phyloP scores from a whole-genome alignment of 2,329 filamentous ascomycete genomes.

The Colletotrichum graminicola region DNA sequence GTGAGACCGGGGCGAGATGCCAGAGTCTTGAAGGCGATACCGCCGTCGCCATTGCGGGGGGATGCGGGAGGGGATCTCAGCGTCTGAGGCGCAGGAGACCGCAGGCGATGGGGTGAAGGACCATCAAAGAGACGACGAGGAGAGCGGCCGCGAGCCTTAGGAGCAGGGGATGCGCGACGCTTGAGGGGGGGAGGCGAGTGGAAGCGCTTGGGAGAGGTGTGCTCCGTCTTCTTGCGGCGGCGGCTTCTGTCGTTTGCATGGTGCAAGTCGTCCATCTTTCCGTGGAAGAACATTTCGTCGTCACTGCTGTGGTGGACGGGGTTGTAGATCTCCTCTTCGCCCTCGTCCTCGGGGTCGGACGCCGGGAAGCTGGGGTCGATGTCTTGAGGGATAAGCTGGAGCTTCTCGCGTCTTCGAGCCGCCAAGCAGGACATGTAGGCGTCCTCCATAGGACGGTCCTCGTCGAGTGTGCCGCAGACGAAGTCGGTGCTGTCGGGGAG shows the following conservation, averaged over 20 bases:
- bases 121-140: slow-evolving; percentile 72
- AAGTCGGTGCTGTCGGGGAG: slow-evolving; percentile 98
- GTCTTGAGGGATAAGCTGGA: slow-evolving; percentile 89
- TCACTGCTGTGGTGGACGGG: slow-evolving; percentile 73
- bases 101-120: slow-evolving; percentile 77
- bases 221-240: slow-evolving; percentile 63
- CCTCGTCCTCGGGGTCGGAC: slow-evolving; percentile 89
- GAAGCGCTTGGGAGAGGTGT: slow-evolving; percentile 60
- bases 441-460: slow-evolving; percentile 93
- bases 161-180: slow-evolving; percentile 61
- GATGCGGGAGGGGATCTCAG: slow-evolving; percentile 63
- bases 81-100: slow-evolving; percentile 75
- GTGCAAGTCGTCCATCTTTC: slow-evolving; percentile 75
- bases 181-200: slow-evolving; percentile 62
- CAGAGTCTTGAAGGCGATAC: slow-evolving; percentile 60
- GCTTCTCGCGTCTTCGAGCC: slow-evolving; percentile 83
- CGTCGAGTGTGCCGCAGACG: slow-evolving; percentile 97
- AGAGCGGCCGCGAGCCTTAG: slow-evolving; percentile 62
- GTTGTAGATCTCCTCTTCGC: slow-evolving; percentile 76
- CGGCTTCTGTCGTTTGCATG: slow-evolving; percentile 67
- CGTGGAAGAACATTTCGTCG: slow-evolving; percentile 78
- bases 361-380: slow-evolving; percentile 98
- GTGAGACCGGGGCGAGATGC: slow-evolving; percentile 74
- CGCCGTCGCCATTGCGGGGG: slow-evolving; percentile 56
- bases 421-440: slow-evolving; percentile 90